Conservation (phyloP, 805 yeast species). For the Yamadazyma philogaea region DNA sequence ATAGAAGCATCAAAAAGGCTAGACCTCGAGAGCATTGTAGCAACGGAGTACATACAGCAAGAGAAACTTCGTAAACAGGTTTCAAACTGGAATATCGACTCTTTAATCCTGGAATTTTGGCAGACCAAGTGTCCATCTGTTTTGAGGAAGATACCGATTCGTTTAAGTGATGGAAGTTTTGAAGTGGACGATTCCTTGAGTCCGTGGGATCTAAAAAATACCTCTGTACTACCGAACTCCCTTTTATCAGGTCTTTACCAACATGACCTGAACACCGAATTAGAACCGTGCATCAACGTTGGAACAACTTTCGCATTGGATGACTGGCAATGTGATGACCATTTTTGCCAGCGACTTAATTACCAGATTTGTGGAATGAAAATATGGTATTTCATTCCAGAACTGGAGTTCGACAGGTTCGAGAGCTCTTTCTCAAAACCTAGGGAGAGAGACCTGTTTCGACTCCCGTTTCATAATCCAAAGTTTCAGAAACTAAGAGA, state of each 20-base stretch:
- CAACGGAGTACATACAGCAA: neutral
- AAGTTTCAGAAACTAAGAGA: conserved; percentile 24
- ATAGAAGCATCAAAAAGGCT: neutral
- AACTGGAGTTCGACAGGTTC: conserved; percentile 49
- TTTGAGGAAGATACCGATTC: neutral
- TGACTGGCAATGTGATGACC: conserved; percentile 62
- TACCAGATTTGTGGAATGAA: conserved; percentile 57
- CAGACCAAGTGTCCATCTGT: neutral
- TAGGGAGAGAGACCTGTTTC: neutral
- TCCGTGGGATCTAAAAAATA: conserved; percentile 59
- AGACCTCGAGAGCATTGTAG: neutral
- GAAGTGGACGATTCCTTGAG: conserved; percentile 16
- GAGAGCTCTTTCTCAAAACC: conserved; percentile 19
- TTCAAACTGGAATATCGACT: neutral
- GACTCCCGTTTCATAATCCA: conserved; percentile 29
- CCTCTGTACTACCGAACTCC: conserved; percentile 50
- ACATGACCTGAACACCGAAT: conserved; percentile 39
- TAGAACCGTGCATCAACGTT: conserved; percentile 45
- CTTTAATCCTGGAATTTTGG: neutral
- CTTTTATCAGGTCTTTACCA: conserved; percentile 43
- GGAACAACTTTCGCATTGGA: conserved; percentile 54
- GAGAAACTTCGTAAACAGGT: neutral
- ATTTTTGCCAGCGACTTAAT: conserved; percentile 50
- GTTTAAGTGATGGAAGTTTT: neutral
- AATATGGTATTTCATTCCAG: conserved; percentile 64